These are phyloP conservation scores for Backusella tarrabulga DNA, from an alignment of 192 early-diverging fungal genomes.

Conservation along the genomic window DNA sequence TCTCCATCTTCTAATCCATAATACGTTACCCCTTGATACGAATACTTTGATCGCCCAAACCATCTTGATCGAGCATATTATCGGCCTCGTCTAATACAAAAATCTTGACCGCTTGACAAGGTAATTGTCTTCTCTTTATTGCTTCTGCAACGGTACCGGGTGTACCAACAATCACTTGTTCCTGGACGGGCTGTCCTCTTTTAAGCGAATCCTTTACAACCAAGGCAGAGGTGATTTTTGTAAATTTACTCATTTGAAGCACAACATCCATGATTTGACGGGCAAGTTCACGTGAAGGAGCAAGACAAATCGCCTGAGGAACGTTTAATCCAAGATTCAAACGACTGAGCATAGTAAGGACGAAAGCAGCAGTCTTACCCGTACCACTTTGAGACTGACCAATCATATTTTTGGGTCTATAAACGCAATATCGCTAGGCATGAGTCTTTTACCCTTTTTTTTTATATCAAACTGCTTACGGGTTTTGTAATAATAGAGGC, in stretches of 20 bases:
- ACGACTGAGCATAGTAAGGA: constrained; percentile 87
- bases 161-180: constrained; percentile 91
- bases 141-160: constrained; percentile 88
- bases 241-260: constrained; percentile 90
- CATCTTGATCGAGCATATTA: constrained; percentile 90
- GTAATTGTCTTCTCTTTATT: constrained; percentile 62
- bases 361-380: constrained; percentile 97
- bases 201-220: constrained; percentile 73
- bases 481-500: constrained; percentile 82
- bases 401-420: constrained; percentile 90
- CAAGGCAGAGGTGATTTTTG: constrained; percentile 66
- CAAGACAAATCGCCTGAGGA: constrained; percentile 87
- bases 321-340: constrained; percentile 65
- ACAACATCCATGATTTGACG: constrained; percentile 93
- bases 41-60: constrained; percentile 85
- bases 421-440: neutral
- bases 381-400: constrained; percentile 98
- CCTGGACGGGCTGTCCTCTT: constrained; percentile 60
- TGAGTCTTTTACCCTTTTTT: neutral
- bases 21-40: constrained; percentile 71
- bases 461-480: constrained; percentile 43
- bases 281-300: constrained; percentile 92
- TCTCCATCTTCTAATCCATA: neutral
- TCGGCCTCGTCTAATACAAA: constrained; percentile 99
- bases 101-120: constrained; percentile 62